Conservation (phyloP, 306 rosid genomes). For the Castanea crenata region DNA sequence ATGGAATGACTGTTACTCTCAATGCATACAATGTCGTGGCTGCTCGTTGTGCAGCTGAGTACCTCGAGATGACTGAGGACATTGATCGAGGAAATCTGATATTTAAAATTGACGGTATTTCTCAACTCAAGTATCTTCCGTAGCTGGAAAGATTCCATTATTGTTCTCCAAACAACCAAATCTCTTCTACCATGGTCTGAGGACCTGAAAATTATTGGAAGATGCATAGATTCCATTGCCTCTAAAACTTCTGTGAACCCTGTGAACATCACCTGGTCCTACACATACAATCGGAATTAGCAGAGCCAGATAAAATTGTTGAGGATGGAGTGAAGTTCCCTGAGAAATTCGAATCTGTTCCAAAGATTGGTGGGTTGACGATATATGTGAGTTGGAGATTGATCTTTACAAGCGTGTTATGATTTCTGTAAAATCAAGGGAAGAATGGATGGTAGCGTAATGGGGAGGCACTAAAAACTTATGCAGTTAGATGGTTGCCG, state of each 20-base stretch:
- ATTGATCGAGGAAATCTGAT: conserved; percentile 79
- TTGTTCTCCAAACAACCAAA: conserved; percentile 86
- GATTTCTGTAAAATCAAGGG: conserved; percentile 85
- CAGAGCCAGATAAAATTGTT: conserved; percentile 52
- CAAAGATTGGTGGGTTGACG: conserved; percentile 99
- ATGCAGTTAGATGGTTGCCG: conserved; percentile 87
- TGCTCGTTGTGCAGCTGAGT: conserved; percentile 93
- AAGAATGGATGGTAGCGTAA: conserved; percentile 85
- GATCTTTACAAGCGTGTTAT: conserved; percentile 84
- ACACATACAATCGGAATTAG: conserved; percentile 72
- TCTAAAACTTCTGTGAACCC: conserved; percentile 92
- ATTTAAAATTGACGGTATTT: conserved; percentile 89
- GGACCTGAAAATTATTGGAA: conserved; percentile 80
- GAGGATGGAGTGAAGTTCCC: conserved; percentile 51
- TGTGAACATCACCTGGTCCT: conserved; percentile 79
- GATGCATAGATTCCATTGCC: conserved; percentile 96
- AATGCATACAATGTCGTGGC: conserved; percentile 97
- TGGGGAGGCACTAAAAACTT: conserved; percentile 89
- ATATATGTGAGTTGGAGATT: conserved; percentile 90
- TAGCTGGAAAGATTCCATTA: conserved; percentile 97
- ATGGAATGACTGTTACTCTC: conserved; percentile 93
- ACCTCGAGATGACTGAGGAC: conserved; percentile 90
- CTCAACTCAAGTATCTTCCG: conserved; percentile 88
- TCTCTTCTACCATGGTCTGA: conserved; percentile 93
- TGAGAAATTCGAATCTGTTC: conserved; percentile 60